A percentile compares a stretch with the other conserved stretches of the same genome.
Evolutionary conservation across 306 rosid genomes (phyloP).

Genomic region (Alnus glutinosa): DNA sequence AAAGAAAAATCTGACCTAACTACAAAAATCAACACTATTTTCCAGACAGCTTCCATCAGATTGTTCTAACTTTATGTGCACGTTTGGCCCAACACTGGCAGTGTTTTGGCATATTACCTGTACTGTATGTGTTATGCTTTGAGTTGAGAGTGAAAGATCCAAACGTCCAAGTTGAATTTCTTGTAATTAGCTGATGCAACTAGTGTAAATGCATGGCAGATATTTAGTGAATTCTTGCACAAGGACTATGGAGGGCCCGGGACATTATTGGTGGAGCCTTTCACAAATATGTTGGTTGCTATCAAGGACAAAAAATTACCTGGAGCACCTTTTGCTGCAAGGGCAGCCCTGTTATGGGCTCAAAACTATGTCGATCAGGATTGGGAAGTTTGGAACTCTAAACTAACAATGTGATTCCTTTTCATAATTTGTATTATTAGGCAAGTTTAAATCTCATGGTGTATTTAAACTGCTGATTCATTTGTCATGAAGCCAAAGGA

Average conservation of each 20-base stretch:
- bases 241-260: slow-evolving; percentile 54
- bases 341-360: slow-evolving; percentile 68
- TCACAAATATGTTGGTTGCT: slow-evolving; percentile 48
- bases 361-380: slow-evolving; percentile 59
- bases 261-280: slow-evolving; percentile 63
- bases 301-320: slow-evolving; percentile 44
- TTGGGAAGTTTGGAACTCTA: slow-evolving; percentile 52
- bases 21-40: slow-evolving; percentile 21
- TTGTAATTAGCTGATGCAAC: slow-evolving; percentile 23
- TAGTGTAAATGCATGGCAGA: slow-evolving; percentile 39
- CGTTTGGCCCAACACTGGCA: slow-evolving; percentile 45
- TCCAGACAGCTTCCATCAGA: slow-evolving; percentile 40
- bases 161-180: slow-evolving; percentile 28
- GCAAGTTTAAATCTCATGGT: slow-evolving; percentile 13
- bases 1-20: slow-evolving; percentile 31
- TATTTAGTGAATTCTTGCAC: slow-evolving; percentile 56
- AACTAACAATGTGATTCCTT: slow-evolving; percentile 25
- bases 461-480: slow-evolving; percentile 26
- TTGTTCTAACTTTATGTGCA: slow-evolving; percentile 37
- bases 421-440: slow-evolving; percentile 10
- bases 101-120: slow-evolving; percentile 40
- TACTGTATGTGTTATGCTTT: slow-evolving; percentile 29
- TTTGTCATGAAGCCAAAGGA: slow-evolving; percentile 28
- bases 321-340: slow-evolving; percentile 58
- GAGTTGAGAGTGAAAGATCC: slow-evolving; percentile 31